Base-by-base conservation (phyloP, 1,284 basidiomycete species). In the Lentinula novae-zelandiae region DNA sequence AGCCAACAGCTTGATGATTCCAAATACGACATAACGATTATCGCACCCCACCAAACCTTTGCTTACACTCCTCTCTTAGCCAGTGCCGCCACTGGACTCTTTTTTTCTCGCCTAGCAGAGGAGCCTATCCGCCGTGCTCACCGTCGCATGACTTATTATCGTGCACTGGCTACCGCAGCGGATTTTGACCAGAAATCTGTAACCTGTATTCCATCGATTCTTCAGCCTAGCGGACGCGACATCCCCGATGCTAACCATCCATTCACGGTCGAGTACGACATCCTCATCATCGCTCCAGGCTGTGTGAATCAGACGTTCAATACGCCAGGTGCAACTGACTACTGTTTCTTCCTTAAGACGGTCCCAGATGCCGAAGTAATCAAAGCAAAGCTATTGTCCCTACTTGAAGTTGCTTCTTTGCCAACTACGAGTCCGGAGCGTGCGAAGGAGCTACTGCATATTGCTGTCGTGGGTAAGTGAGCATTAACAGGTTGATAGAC, bases 41-140 rank as follows among this genome's bases (percentile, higher is more conserved):
- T 56, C 39, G 15, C 54, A 27, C 54, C 54, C 17, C 54, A 56
- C 39, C 54, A 56, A 38, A 56, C 54, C 8, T 56, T 56, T 44
- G 54, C 54, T 8, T 56, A 56, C 39, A 56, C 54, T 56, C 54
- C 54, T 6, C 54, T 56, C 39, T 10, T 56, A 20, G 54, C 54
- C 12, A 56, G 54, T n/a, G 54, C 54, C 33, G 54, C 54, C 13
- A 56, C 54, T 8, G 54, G 54, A 13, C 54, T 56, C 54, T 56
- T 56, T 22, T 56, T 56, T 12, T 40, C 54, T 12, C 38, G 54
- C 13, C 40, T 56, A 7, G 54, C 54, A 44, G 54, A 56, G 36
- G 54, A 56, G 22, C 54, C 54, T 31, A 56, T 56, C 39, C 54
- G 54, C 12, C 54, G 33, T 27, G 54, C 54, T 3, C 20, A 44